Percentiles rank a stretch among this genome's conserved stretches.
phyloP scores from a whole-genome alignment of 2,329 filamentous ascomycete species.

The Alternaria gaisen region DNA sequence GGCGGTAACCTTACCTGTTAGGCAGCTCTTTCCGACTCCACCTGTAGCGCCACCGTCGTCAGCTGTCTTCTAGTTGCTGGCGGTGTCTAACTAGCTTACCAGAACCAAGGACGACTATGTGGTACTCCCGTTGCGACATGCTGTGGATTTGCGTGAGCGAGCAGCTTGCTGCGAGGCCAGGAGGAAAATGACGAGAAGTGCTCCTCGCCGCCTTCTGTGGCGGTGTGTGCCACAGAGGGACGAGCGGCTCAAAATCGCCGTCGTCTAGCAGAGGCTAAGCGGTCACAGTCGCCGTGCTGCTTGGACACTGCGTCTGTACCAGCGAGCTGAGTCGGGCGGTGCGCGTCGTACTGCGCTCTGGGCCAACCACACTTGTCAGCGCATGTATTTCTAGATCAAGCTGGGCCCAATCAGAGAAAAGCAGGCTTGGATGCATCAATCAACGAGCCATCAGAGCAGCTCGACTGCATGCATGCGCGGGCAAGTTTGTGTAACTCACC shows the following conservation, averaged over 20 bases:
- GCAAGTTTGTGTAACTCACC: constrained; percentile 11
- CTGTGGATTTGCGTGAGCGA: constrained; percentile 21
- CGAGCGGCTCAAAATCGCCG: constrained; percentile 39
- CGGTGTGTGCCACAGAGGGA: constrained; percentile 43
- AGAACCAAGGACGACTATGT: constrained; percentile 55
- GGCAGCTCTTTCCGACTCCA: constrained; percentile 90
- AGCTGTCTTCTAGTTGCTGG: constrained; percentile 29
- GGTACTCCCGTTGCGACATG: constrained; percentile 55
- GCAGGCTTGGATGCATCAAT: constrained; percentile 15
- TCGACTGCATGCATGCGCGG: constrained; percentile 8
- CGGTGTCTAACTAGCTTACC: constrained; percentile 42
- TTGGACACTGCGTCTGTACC: constrained; percentile 29
- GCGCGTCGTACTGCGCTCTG: constrained; percentile 31
- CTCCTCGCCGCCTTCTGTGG: constrained; percentile 33
- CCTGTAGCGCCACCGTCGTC: constrained; percentile 61
- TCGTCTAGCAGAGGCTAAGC: constrained; percentile 34
- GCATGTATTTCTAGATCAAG: constrained; percentile 27
- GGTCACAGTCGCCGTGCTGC: constrained; percentile 29
- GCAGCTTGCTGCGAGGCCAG: constrained; percentile 20
- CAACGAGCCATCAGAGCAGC: constrained; percentile 31
- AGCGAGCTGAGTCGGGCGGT: constrained; percentile 32
- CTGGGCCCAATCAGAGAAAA: constrained; percentile 33
- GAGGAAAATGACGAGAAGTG: constrained; percentile 22
- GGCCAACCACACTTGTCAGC: constrained; percentile 45
- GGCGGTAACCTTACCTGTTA: constrained; percentile 72